phyloP scores from a whole-genome alignment of 345 rosid genomes.

The Erodium maritimum region DNA sequence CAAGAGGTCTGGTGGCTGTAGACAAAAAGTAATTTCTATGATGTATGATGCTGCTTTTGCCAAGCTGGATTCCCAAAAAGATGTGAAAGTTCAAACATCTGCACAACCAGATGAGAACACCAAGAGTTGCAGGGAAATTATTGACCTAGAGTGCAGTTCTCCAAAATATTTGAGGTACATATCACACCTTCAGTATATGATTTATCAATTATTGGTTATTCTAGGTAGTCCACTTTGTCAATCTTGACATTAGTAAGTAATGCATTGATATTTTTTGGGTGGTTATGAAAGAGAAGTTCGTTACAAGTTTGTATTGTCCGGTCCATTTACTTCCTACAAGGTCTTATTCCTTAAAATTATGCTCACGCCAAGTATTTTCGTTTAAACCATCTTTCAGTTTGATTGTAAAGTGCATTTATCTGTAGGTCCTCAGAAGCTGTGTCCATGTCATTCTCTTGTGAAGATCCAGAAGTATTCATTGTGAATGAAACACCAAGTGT shows the following conservation, averaged over 20 bases:
- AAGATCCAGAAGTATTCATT: conserved; percentile 37
- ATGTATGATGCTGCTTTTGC: conserved; percentile 18
- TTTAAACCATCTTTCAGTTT: not conserved
- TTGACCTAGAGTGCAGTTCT: conserved; percentile 41
- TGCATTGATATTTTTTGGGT: not conserved
- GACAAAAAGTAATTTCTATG: conserved; percentile 16
- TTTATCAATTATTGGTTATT: not conserved
- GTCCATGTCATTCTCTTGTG: conserved; percentile 27
- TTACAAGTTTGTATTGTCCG: not conserved
- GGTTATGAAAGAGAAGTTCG: not conserved
- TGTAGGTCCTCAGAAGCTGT: conserved; percentile 39
- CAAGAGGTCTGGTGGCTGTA: conserved; percentile 20
- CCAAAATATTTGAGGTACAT: conserved; percentile 48
- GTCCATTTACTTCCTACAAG: not conserved
- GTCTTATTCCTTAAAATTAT: not conserved
- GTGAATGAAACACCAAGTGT: conserved; percentile 47
- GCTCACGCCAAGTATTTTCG: not conserved
- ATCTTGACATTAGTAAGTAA: not conserved
- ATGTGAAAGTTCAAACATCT: conserved; percentile 19
- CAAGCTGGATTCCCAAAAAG: conserved; percentile 19
- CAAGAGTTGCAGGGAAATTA: conserved; percentile 23
- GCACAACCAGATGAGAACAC: conserved; percentile 23
- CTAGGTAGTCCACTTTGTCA: not conserved
- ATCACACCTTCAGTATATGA: not conserved
- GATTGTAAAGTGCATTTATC: not conserved